A percentile compares a stretch with the other conserved stretches of the same genome.
Evolutionary conservation across 2,329 filamentous ascomycete genomes (phyloP).

Genomic region (Aspergillus chevalieri): DNA sequence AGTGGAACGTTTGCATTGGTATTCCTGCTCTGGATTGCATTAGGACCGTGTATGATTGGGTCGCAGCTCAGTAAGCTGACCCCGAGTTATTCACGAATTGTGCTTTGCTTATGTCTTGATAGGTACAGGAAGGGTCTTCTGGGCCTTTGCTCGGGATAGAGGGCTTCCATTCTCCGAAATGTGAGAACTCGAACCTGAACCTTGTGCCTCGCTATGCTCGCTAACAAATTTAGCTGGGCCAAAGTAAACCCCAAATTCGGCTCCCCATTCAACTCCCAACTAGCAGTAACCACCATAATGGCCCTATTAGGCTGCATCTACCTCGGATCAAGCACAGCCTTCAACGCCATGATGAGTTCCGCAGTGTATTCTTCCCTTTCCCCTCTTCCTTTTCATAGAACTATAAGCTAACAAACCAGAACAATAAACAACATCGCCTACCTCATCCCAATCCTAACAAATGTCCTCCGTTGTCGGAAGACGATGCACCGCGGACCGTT

Average conservation of each 20-base stretch:
- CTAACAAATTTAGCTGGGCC: slow-evolving; percentile 30
- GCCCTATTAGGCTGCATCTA: slow-evolving; percentile 60
- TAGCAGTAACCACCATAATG: slow-evolving; percentile 45
- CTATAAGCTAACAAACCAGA: slow-evolving; percentile 15
- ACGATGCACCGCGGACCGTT: slow-evolving; percentile 43
- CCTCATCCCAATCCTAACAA: slow-evolving; percentile 42
- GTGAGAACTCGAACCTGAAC: slow-evolving; percentile 5
- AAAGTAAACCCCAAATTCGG: slow-evolving; percentile 39
- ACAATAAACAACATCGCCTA: slow-evolving; percentile 45
- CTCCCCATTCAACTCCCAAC: slow-evolving; percentile 51
- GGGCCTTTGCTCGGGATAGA: slow-evolving; percentile 53
- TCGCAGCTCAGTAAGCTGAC: slow-evolving; percentile 24
- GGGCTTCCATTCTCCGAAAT: slow-evolving; percentile 31
- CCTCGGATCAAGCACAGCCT: slow-evolving; percentile 60
- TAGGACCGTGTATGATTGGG: slow-evolving; percentile 28
- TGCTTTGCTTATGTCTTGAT: slow-evolving; percentile 19
- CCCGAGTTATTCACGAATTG: slow-evolving; percentile 29
- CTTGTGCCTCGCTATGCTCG: neutral
- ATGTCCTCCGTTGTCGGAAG: slow-evolving; percentile 39
- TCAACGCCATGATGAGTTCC: slow-evolving; percentile 47
- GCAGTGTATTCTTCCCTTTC: slow-evolving; percentile 10
- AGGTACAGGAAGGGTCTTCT: slow-evolving; percentile 50
- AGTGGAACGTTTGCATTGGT: slow-evolving; percentile 49
- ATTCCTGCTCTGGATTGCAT: slow-evolving; percentile 32
- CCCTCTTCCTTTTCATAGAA: neutral